Percentiles rank a stretch among this genome's conserved stretches.
Evolutionary conservation across 2,329 filamentous ascomycete species (phyloP).

Genomic region (Colletotrichum zoysiae): DNA sequence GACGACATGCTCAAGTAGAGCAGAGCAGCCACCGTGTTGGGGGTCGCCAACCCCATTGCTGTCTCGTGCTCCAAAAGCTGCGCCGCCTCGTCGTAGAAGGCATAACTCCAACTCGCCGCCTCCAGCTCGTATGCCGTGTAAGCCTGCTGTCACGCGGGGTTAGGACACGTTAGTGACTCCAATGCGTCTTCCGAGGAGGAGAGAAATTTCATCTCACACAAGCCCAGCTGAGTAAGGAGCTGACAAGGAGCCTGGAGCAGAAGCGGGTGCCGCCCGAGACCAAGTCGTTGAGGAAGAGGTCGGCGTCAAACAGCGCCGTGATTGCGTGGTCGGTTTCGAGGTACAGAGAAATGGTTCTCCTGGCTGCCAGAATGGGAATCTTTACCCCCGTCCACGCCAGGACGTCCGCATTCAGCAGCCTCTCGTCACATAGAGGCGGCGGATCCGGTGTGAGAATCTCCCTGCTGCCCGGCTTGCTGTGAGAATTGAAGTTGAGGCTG

Average conservation of each 20-base stretch:
- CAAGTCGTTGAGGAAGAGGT: constrained; percentile 48
- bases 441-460: background rate
- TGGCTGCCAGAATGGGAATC: background rate
- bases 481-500: background rate
- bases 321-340: constrained; percentile 49
- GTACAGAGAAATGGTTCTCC: constrained; percentile 45
- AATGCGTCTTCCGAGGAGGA: background rate
- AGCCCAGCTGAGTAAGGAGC: constrained; percentile 29
- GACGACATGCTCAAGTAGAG: constrained; percentile 30
- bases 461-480: background rate
- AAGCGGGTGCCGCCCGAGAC: constrained; percentile 43
- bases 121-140: constrained; percentile 15
- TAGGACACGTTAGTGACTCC: background rate
- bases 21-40: constrained; percentile 15
- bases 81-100: constrained; percentile 20
- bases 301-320: constrained; percentile 47
- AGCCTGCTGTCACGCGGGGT: constrained; percentile 16
- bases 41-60: background rate
- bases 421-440: constrained; percentile 22
- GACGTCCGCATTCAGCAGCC: constrained; percentile 17
- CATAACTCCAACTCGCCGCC: constrained; percentile 6
- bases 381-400: constrained; percentile 15
- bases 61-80: background rate
- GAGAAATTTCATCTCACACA: constrained; percentile 1
- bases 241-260: constrained; percentile 49